Evolutionary conservation across 208 protist genomes (phyloP).

Genomic region (Wallacemonas sp.): DNA sequence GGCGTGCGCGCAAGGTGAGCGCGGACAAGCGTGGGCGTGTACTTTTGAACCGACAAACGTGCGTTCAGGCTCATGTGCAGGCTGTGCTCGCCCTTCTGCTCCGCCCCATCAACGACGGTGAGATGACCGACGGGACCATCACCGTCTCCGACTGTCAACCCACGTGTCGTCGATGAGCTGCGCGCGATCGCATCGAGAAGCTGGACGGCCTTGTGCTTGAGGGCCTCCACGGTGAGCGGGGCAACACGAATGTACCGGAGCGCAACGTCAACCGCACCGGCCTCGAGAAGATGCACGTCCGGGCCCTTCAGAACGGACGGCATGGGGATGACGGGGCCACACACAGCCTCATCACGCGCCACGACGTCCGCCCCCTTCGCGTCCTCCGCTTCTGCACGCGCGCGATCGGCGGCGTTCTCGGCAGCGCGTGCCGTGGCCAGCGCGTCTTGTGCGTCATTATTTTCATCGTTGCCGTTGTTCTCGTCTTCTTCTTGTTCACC

Average conservation of each 20-base stretch:
- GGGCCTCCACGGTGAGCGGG: conserved; percentile 30
- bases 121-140: background rate
- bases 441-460: no score
- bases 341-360: background rate
- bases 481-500: background rate
- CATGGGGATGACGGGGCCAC: background rate
- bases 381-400: background rate
- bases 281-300: conserved; percentile 57
- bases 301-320: conserved; percentile 27
- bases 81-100: background rate
- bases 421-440: background rate
- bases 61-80: conserved; percentile 11
- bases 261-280: conserved; percentile 47
- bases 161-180: conserved; percentile 5
- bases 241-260: conserved; percentile 52
- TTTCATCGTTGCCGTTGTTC: background rate
- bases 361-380: background rate
- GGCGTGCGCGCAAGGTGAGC: conserved; percentile 2
- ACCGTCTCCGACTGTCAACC: background rate
- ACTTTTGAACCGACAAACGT: conserved; percentile 5
- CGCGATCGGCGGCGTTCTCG: background rate
- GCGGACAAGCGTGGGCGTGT: conserved; percentile 10
- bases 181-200: conserved; percentile 39
- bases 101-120: background rate
- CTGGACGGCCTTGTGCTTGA: conserved; percentile 47